phyloP scores from a whole-genome alignment of 495 filamentous ascomycete species.

The Hypoxylon subgilvum region DNA sequence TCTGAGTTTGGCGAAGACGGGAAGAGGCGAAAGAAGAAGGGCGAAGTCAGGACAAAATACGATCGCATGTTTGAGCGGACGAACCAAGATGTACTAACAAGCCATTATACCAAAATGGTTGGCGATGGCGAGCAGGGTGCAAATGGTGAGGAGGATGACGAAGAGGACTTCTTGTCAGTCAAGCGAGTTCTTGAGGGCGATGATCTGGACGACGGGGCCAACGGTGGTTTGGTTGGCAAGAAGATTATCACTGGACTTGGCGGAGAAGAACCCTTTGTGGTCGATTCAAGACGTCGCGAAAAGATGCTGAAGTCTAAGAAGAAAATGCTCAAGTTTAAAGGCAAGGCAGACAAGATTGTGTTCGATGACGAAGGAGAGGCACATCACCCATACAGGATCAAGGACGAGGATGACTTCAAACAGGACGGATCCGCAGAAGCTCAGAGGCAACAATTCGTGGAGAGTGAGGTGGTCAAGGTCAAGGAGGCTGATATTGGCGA shows the following conservation, averaged over 20 bases:
- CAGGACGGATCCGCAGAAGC: conserved; percentile 72
- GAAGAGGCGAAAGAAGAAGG: conserved; percentile 64
- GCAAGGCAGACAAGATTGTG: conserved; percentile 79
- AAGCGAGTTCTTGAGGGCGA: conserved; percentile 77
- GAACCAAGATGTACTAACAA: conserved; percentile 92
- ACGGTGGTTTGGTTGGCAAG: conserved; percentile 41
- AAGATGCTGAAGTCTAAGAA: conserved; percentile 94
- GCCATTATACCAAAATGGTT: conserved; percentile 87
- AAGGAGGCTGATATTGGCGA: conserved; percentile 78
- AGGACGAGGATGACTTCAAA: conserved; percentile 79
- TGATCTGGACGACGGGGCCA: conserved; percentile 46
- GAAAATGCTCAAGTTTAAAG: conserved; percentile 85
- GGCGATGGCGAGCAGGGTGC: conserved; percentile 63
- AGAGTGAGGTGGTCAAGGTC: conserved; percentile 73
- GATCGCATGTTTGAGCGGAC: conserved; percentile 95
- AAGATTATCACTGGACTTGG: conserved; percentile 59
- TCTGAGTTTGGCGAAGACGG: conserved; percentile 55
- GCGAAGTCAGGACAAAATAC: conserved; percentile 82
- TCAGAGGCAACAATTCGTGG: conserved; percentile 78
- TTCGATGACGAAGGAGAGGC: conserved; percentile 91
- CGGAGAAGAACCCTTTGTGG: conserved; percentile 68
- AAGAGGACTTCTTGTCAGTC: conserved; percentile 83
- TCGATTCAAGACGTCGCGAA: conserved; percentile 91
- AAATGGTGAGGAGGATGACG: conserved; percentile 53
- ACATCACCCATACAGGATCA: conserved; percentile 84